A percentile compares a stretch with the other conserved stretches of the same genome.
Evolutionary conservation across 2,329 filamentous ascomycete species (phyloP).

Genomic region (Penicillium corylophilum): DNA sequence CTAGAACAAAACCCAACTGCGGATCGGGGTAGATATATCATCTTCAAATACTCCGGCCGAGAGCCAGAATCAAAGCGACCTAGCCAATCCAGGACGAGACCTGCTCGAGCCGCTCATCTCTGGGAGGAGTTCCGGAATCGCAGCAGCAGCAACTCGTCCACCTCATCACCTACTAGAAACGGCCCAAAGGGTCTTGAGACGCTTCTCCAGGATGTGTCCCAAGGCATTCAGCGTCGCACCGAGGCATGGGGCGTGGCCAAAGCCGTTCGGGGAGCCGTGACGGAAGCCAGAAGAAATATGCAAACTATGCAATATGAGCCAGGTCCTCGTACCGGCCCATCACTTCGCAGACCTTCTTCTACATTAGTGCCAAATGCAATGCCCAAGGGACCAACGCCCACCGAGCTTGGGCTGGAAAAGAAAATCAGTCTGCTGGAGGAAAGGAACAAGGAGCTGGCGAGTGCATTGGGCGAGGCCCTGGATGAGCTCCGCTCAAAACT

Average conservation of each 20-base stretch:
- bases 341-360: conserved; percentile 3
- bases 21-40: conserved; percentile 45
- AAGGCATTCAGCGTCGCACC: conserved; percentile 48
- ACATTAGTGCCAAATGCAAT: background rate
- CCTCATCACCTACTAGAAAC: conserved; percentile 36
- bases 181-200: conserved; percentile 45
- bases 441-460: conserved; percentile 43
- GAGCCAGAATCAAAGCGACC: conserved; percentile 36
- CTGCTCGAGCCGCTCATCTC: conserved; percentile 22
- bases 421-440: conserved; percentile 38
- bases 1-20: conserved; percentile 45
- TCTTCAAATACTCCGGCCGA: conserved; percentile 49
- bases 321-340: conserved; percentile 23
- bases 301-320: conserved; percentile 45
- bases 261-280: conserved; percentile 49
- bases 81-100: conserved; percentile 20
- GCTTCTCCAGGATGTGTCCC: conserved; percentile 50
- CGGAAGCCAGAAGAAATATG: conserved; percentile 48
- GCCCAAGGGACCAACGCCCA: conserved; percentile 11
- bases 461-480: conserved; percentile 42
- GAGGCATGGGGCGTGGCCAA: conserved; percentile 52
- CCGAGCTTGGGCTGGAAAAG: conserved; percentile 28
- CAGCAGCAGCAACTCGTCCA: conserved; percentile 35
- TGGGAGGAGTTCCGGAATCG: conserved; percentile 30
- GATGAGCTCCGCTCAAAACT: conserved; percentile 41